Conservation (phyloP, 192 early-diverging fungal species). For the Entomortierella beljakovae region DNA sequence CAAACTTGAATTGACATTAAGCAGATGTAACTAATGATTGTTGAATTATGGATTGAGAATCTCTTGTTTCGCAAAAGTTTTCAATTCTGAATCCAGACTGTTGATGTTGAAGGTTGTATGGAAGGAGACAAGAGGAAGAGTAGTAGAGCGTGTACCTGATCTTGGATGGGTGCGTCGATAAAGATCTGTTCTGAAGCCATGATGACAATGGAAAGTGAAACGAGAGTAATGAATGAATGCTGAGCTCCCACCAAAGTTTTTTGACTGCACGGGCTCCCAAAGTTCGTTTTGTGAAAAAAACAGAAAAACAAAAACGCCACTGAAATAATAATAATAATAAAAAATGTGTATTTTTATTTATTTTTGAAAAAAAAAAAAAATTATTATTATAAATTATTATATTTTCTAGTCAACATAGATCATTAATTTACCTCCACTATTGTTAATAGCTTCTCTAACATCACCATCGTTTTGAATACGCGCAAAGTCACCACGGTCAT, state of each 20-base stretch:
- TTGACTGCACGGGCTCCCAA: background rate
- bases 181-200: constrained; percentile 23
- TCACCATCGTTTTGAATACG: constrained; percentile 50
- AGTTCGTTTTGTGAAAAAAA: background rate
- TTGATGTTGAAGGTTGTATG: background rate
- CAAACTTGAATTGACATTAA: too few relatives aligned
- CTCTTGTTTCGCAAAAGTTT: too few relatives aligned
- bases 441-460: constrained; percentile 58
- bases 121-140: background rate
- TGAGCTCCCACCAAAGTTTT: background rate
- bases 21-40: too few relatives aligned
- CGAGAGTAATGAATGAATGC: background rate
- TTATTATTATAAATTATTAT: background rate
- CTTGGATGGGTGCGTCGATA: constrained; percentile 28
- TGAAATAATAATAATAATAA: too few relatives aligned
- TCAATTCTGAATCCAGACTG: too few relatives aligned
- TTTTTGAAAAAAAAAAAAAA: too few relatives aligned
- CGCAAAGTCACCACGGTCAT: constrained; percentile 45
- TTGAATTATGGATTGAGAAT: too few relatives aligned
- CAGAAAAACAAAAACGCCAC: background rate
- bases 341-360: too few relatives aligned
- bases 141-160: constrained; percentile 14
- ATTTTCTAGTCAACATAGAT: constrained; percentile 53
- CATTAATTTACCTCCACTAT: constrained; percentile 58
- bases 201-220: background rate